Evolutionary conservation across 139 green algal genomes (phyloP).

Genomic region (Tetratostichococcus sp.): DNA sequence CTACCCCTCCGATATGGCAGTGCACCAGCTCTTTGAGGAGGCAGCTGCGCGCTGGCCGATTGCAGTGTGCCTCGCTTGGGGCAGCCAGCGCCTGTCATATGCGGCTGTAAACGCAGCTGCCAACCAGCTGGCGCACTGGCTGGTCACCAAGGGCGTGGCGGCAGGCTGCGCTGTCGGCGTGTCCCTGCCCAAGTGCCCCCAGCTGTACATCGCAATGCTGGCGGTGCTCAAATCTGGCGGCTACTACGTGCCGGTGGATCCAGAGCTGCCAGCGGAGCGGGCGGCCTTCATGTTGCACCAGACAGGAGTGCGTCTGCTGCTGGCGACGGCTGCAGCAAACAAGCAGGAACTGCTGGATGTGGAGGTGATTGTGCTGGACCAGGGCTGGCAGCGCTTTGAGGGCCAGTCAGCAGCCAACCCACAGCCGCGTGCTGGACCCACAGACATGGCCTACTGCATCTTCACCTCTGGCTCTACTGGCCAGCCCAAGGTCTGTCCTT

Average conservation of each 20-base stretch:
- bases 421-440: too few relatives aligned
- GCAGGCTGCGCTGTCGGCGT: conserved; percentile 29
- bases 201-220: conserved; percentile 38
- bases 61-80: conserved; percentile 14
- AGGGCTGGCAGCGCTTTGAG: too few relatives aligned
- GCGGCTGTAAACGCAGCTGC: conserved; percentile 15
- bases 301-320: too few relatives aligned
- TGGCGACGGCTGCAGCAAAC: too few relatives aligned
- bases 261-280: conserved; percentile 39
- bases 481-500: too few relatives aligned
- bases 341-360: too few relatives aligned
- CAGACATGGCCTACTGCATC: too few relatives aligned
- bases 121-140: conserved; percentile 32
- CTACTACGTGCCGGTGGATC: conserved; percentile 55
- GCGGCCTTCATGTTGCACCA: conserved; percentile 22
- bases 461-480: too few relatives aligned
- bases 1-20: neutral
- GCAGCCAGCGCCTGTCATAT: conserved; percentile 9
- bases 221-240: conserved; percentile 40
- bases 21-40: conserved; percentile 22
- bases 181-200: conserved; percentile 32
- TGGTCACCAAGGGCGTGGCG: conserved; percentile 12
- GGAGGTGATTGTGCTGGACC: too few relatives aligned
- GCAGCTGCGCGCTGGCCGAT: conserved; percentile 7
- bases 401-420: too few relatives aligned